Base-by-base conservation (phyloP, 441 rosid species). In the Flueggea neowawraea region DNA sequence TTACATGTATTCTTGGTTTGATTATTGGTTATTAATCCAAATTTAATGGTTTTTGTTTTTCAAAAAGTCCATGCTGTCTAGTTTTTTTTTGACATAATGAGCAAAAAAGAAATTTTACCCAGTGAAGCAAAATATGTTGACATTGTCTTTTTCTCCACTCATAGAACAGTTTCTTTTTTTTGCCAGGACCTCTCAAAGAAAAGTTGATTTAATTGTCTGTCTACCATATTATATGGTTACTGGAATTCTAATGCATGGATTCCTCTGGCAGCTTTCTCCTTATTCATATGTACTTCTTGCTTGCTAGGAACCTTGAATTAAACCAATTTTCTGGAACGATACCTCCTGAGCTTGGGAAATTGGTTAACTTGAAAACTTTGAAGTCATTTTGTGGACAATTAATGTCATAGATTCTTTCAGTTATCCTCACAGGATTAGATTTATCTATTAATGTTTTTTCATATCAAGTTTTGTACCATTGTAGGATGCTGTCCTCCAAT, bases 401-500 rank as follows among this genome's bases (percentile, higher is more conserved):
- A 59, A 43, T 53, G 28, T 31, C 2, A 54, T 22, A 43, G 39
- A 63, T 16, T 57, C 2, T 41, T 44, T 16, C 56, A 36, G 9
- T 36, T 36, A 36, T 36, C 41, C 41, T 36, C 41, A 36, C 41
- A 36, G 41, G 1, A 36, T 36, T 1, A 8, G 41, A 36, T 36
- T 36, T 36, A 22, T 22, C 28, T 22, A 22, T n/a, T n/a, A n/a
- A n/a, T 36, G 0, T 36, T 36, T 36, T 4, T 17, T 31, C 16
- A 50, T 12, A 28, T 48, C 22, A 6, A 48, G 45, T 50, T 57
- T 60, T 62, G 36, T 69, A 66, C 43, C 15, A n/a, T 69, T 62
- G 45, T 90, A 91, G 97, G 82, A 52, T 78, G 58, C 77, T 91
- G 61, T 86, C 96, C 17, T 88, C 97, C 73, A 91, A 91, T 71